A percentile compares a stretch with the other conserved stretches of the same genome.
Conservation (phyloP, 2,329 filamentous ascomycete species). For the Ophiocordyceps camponoti-floridani region DNA sequence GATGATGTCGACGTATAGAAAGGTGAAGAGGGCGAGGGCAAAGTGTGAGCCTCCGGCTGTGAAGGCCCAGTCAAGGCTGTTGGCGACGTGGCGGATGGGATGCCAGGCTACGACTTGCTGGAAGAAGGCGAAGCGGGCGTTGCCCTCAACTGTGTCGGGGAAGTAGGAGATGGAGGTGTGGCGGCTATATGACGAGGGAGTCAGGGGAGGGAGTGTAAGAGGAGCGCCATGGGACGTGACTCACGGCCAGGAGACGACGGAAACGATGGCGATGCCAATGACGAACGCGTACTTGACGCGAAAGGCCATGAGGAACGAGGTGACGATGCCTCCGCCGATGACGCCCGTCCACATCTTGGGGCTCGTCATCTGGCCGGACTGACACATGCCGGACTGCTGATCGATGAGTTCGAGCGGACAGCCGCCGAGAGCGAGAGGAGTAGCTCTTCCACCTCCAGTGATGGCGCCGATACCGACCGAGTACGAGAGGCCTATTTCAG, state of each 20-base stretch:
- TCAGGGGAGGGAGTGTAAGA: too few relatives aligned
- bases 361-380: constrained; percentile 56
- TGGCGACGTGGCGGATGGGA: constrained; percentile 49
- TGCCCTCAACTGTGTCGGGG: constrained; percentile 50
- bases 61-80: constrained; percentile 59
- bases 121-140: constrained; percentile 68
- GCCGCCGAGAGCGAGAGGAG: constrained; percentile 59
- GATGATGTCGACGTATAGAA: constrained; percentile 80
- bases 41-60: constrained; percentile 55
- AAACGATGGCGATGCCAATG: constrained; percentile 64
- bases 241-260: constrained; percentile 77
- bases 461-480: constrained; percentile 58
- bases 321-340: constrained; percentile 69
- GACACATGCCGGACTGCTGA: constrained; percentile 35
- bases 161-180: constrained; percentile 63
- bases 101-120: constrained; percentile 76
- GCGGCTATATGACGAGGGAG: too few relatives aligned
- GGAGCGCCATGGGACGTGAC: constrained; percentile 2
- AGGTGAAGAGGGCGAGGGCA: constrained; percentile 69
- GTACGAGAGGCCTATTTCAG: constrained; percentile 60
- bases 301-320: constrained; percentile 55
- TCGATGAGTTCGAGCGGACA: constrained; percentile 30
- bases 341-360: constrained; percentile 79
- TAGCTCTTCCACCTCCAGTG: constrained; percentile 22
- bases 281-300: constrained; percentile 78